Conservation (phyloP, 116 monocot species). For the Posidonia oceanica region DNA sequence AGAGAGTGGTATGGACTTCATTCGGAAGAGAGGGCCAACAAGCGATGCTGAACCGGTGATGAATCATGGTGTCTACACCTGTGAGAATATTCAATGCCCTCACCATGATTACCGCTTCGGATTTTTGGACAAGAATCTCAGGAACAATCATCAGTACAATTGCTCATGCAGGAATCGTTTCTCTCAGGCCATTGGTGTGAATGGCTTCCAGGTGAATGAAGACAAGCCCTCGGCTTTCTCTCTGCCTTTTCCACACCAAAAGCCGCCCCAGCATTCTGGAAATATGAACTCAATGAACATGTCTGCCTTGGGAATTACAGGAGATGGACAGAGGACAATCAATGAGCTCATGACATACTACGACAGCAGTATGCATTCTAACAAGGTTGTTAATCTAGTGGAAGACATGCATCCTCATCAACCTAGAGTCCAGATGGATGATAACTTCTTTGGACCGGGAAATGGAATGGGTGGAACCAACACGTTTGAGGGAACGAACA, state of each 20-base stretch:
- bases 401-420: neutral
- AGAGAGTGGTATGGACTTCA: constrained; percentile 28
- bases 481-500: constrained; percentile 9
- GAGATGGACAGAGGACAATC: constrained; percentile 51
- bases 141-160: constrained; percentile 35
- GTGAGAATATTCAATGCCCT: constrained; percentile 36
- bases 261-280: constrained; percentile 1
- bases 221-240: constrained; percentile 32
- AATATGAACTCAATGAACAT: constrained; percentile 12
- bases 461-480: neutral
- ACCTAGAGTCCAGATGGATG: constrained; percentile 8
- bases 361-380: constrained; percentile 20
- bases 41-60: constrained; percentile 15
- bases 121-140: constrained; percentile 30
- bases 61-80: constrained; percentile 18
- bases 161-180: constrained; percentile 23
- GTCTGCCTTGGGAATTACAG: constrained; percentile 27
- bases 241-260: constrained; percentile 17
- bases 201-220: constrained; percentile 27
- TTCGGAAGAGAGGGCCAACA: constrained; percentile 33
- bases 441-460: constrained; percentile 2
- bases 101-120: constrained; percentile 27
- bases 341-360: constrained; percentile 45
- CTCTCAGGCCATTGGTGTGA: constrained; percentile 1
- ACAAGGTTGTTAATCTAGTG: neutral